phyloP scores from a whole-genome alignment of 768 basidiomycete genomes.

The Thelephora ganbajun region DNA sequence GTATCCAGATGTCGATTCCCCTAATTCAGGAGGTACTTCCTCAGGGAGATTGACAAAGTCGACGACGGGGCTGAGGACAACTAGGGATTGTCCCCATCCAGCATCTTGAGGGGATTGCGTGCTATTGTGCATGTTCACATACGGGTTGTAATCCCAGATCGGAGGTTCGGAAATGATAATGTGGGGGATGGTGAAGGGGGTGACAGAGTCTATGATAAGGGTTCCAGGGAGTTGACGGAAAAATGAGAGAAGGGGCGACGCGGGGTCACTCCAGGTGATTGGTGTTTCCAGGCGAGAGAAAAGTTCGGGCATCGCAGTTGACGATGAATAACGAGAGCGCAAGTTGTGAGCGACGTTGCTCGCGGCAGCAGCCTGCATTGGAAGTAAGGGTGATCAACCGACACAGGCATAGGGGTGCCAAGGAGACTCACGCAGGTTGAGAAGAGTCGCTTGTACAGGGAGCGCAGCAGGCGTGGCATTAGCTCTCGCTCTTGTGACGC shows the following conservation, averaged over 20 bases:
- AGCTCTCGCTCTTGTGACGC: slow-evolving; percentile 7
- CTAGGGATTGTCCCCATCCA: slow-evolving; percentile 7
- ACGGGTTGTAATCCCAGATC: slow-evolving; percentile 1
- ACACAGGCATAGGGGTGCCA: slow-evolving; percentile 5
- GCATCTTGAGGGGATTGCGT: slow-evolving; percentile 8
- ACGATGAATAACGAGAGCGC: slow-evolving; percentile 25
- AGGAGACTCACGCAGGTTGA: slow-evolving; percentile 8
- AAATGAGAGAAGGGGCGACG: slow-evolving; percentile 22
- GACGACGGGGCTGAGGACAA: slow-evolving; percentile 4
- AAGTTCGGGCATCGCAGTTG: slow-evolving; percentile 9
- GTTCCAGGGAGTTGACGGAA: slow-evolving; percentile 17
- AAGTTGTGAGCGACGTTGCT: slow-evolving; percentile 22
- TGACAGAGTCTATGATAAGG: slow-evolving; percentile 28
- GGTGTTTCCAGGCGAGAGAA: slow-evolving; percentile 22
- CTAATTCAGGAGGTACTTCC: not conserved
- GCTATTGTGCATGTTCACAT: slow-evolving; percentile 3
- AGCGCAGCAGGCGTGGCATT: slow-evolving; percentile 2
- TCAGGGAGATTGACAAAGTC: slow-evolving; percentile 1
- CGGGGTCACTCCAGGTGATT: slow-evolving; percentile 38
- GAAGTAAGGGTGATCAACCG: slow-evolving; percentile 18
- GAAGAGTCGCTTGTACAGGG: slow-evolving; percentile 2
- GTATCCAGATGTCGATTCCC: not conserved
- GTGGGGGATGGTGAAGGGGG: slow-evolving; percentile 16
- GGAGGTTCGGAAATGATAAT: slow-evolving; percentile 12
- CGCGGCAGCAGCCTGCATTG: slow-evolving; percentile 28